These are phyloP conservation scores for Solanum bulbocastanum DNA, from an alignment of 257 asterid genomes.

Conservation along the genomic window DNA sequence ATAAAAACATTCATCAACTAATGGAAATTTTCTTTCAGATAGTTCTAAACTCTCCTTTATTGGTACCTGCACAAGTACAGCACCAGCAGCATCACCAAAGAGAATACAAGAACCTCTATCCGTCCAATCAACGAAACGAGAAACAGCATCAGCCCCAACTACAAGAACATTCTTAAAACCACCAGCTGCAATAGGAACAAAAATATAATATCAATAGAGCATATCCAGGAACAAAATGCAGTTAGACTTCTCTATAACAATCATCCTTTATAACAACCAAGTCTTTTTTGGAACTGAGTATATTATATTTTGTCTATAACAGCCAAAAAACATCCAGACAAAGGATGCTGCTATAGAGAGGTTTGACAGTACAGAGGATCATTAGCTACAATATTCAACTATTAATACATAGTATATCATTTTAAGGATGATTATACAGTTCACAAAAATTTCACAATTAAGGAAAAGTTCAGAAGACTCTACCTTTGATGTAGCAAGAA, in stretches of 20 bases:
- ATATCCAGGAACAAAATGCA: not conserved
- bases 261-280: not conserved
- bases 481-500: constrained; percentile 83
- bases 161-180: constrained; percentile 90
- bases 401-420: not conserved
- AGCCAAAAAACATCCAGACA: not conserved
- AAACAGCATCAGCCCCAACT: constrained; percentile 87
- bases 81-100: constrained; percentile 97
- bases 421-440: not conserved
- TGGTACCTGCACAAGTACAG: constrained; percentile 68
- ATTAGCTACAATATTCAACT: not conserved
- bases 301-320: not conserved
- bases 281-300: not conserved
- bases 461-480: not conserved
- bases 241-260: not conserved
- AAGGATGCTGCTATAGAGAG: not conserved
- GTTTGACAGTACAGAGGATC: not conserved
- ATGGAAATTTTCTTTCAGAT: not conserved
- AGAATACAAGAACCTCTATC: constrained; percentile 95
- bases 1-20: not conserved
- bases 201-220: not conserved
- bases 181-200: constrained; percentile 41
- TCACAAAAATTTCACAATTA: not conserved
- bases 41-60: not conserved
- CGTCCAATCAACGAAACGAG: constrained; percentile 87